These are phyloP conservation scores for Canariomyces notabilis DNA, from an alignment of 2,329 filamentous ascomycete species.

Conservation along the genomic window DNA sequence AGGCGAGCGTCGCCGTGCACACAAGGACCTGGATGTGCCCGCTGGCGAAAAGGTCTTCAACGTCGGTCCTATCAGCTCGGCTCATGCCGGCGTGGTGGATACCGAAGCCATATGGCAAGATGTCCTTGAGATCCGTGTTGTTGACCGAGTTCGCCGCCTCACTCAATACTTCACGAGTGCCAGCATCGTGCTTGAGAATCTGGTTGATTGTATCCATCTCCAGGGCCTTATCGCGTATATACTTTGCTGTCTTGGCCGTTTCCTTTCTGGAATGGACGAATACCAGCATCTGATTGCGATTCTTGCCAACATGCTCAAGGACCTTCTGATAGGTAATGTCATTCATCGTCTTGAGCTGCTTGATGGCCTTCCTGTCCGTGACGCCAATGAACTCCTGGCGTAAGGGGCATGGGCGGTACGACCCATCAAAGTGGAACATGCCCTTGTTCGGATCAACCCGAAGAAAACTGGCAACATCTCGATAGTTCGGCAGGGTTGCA, in stretches of 20 bases:
- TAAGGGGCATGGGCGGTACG: slow-evolving; percentile 86
- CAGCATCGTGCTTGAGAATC: slow-evolving; percentile 87
- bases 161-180: slow-evolving; percentile 79
- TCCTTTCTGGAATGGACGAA: slow-evolving; percentile 98
- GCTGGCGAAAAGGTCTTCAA: slow-evolving; percentile 89
- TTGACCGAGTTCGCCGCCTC: slow-evolving; percentile 78
- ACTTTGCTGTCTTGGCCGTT: slow-evolving; percentile 93
- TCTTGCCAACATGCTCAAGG: slow-evolving; percentile 87
- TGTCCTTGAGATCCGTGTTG: slow-evolving; percentile 85
- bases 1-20: slow-evolving; percentile 95
- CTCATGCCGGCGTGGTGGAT: slow-evolving; percentile 99
- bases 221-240: slow-evolving; percentile 94
- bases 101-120: slow-evolving; percentile 93
- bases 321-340: slow-evolving; percentile 98
- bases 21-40: slow-evolving; percentile 92
- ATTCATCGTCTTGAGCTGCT: slow-evolving; percentile 98
- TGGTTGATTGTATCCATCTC: slow-evolving; percentile 96
- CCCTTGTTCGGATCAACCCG: slow-evolving; percentile 81
- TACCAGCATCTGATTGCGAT: slow-evolving; percentile 96
- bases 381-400: slow-evolving; percentile 97
- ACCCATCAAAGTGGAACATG: slow-evolving; percentile 93
- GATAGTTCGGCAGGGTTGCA: slow-evolving; percentile 93
- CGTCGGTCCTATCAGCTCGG: slow-evolving; percentile 86
- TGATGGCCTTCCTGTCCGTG: slow-evolving; percentile 97
- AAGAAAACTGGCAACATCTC: slow-evolving; percentile 91